Percentiles rank a stretch among this genome's conserved stretches.
phyloP scores from a whole-genome alignment of 495 filamentous ascomycete species.

The Xylaria intraflava region DNA sequence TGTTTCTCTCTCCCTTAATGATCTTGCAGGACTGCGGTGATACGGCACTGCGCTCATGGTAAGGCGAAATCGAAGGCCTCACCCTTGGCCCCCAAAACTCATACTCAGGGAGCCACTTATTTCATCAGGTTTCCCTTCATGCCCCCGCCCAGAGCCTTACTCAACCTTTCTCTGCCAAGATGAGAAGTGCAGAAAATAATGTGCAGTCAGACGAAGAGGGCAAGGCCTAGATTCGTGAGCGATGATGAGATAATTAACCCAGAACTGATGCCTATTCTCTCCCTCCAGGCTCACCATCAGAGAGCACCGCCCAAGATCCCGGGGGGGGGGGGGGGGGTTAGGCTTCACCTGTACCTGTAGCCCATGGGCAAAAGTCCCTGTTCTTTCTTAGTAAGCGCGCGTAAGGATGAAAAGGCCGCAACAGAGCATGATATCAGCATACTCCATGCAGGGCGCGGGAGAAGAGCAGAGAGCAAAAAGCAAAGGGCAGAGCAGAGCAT shows the following conservation, averaged over 20 bases:
- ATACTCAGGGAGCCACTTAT: background rate
- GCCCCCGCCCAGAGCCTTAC: background rate
- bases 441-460: too few relatives aligned
- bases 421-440: too few relatives aligned
- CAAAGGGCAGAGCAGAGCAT: background rate
- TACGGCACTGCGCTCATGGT: background rate
- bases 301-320: background rate
- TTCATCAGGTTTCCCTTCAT: background rate
- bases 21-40: background rate
- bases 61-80: background rate
- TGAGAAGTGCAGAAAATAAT: background rate
- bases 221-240: background rate
- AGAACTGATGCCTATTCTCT: background rate
- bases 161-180: background rate
- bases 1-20: background rate
- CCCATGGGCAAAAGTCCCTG: too few relatives aligned
- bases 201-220: too few relatives aligned
- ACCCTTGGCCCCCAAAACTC: conserved; percentile 7
- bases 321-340: too few relatives aligned
- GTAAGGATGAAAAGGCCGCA: too few relatives aligned
- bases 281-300: background rate
- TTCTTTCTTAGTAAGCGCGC: too few relatives aligned
- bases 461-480: too few relatives aligned
- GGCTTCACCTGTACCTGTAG: too few relatives aligned
- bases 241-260: conserved; percentile 3